Percentiles rank a stretch among this genome's conserved stretches.
phyloP scores from a whole-genome alignment of 495 filamentous ascomycete genomes.

The Recurvomyces mirabilis region DNA sequence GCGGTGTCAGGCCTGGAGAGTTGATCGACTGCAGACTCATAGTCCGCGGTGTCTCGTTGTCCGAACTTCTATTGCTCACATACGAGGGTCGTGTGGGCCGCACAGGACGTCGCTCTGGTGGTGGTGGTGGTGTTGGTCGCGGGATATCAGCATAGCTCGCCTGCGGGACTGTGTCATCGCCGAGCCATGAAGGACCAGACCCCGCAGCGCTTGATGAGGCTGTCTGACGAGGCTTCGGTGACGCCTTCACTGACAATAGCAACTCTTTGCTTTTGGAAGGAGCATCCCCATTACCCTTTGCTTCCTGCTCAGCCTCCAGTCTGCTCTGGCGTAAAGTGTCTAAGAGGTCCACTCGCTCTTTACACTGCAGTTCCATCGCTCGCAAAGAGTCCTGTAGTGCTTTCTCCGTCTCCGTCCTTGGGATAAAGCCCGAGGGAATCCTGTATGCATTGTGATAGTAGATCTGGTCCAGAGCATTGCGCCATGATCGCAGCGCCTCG shows the following conservation, averaged over 20 bases:
- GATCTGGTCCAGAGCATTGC: conserved; percentile 79
- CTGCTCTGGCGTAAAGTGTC: conserved; percentile 70
- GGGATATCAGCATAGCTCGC: conserved; percentile 67
- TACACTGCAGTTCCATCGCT: conserved; percentile 81
- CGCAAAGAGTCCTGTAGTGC: conserved; percentile 69
- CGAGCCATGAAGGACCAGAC: conserved; percentile 29
- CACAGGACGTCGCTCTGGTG: conserved; percentile 43
- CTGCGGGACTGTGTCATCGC: conserved; percentile 68
- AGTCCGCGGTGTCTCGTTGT: conserved; percentile 22
- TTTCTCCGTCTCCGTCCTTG: conserved; percentile 75
- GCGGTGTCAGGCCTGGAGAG: conserved; percentile 5
- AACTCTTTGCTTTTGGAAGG: conserved; percentile 15
- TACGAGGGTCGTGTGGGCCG: conserved; percentile 31
- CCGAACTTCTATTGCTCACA: conserved; percentile 42
- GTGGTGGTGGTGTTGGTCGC: conserved; percentile 52
- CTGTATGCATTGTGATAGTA: conserved; percentile 75
- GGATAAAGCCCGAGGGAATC: conserved; percentile 54
- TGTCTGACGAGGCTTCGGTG: not conserved
- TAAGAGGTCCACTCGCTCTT: conserved; percentile 81
- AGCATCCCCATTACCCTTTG: conserved; percentile 18
- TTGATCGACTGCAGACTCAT: conserved; percentile 16
- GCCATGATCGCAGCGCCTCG: conserved; percentile 89
- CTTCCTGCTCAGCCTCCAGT: conserved; percentile 42
- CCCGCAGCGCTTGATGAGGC: not conserved
- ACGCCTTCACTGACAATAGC: not conserved